Percentiles rank a stretch among this genome's conserved stretches.
These are phyloP conservation scores for Fusarium torreyae DNA, from an alignment of 2,329 filamentous ascomycete genomes.

Conservation along the genomic window DNA sequence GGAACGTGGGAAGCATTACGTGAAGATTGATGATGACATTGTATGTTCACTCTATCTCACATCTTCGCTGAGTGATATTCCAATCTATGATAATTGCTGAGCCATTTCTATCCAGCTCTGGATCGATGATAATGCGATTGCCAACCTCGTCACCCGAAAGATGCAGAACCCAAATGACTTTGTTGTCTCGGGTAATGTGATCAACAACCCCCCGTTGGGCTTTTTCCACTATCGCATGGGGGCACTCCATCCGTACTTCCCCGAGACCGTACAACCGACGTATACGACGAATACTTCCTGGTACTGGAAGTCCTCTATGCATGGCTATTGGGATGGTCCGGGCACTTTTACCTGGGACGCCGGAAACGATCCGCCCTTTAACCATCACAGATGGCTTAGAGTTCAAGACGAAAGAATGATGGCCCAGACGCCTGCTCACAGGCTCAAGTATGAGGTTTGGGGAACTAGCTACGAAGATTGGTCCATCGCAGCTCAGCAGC, in stretches of 20 bases:
- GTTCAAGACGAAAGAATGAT: no score
- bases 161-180: slow-evolving; percentile 10
- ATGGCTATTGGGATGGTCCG: slow-evolving; percentile 20
- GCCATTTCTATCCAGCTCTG: slow-evolving; percentile 10
- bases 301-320: slow-evolving; percentile 12
- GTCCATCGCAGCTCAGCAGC: no score
- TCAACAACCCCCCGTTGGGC: slow-evolving; percentile 30
- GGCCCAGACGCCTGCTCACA: no score
- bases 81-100: no score
- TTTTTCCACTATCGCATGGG: slow-evolving; percentile 32
- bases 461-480: no score
- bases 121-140: slow-evolving; percentile 26
- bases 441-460: no score
- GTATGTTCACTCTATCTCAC: not conserved
- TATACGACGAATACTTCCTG: not conserved
- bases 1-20: not conserved
- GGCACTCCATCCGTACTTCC: slow-evolving; percentile 27
- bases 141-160: slow-evolving; percentile 13
- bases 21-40: not conserved
- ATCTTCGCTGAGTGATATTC: no score
- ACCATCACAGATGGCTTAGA: no score
- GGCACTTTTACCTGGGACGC: not conserved
- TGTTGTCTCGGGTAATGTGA: slow-evolving; percentile 27
- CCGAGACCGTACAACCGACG: not conserved
- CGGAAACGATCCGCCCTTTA: not conserved